Evolutionary conservation across 441 rosid species (phyloP).

Genomic region (Daphne laureola): DNA sequence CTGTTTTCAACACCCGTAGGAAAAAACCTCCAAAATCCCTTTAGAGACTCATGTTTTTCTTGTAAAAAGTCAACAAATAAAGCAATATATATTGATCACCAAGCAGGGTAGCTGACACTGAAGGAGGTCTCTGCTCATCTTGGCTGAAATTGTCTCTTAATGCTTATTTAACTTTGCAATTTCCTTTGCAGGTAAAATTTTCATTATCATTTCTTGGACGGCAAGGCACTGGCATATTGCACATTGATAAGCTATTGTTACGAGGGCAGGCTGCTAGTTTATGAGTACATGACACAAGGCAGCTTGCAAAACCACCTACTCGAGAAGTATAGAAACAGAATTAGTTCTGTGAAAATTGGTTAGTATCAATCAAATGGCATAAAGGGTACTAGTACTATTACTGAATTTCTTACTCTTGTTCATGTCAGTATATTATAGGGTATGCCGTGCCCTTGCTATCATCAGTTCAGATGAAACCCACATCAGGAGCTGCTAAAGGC

Average conservation of each 20-base stretch:
- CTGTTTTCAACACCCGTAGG: neutral
- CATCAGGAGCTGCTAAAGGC: conserved; percentile 74
- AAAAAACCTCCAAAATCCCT: too few relatives aligned
- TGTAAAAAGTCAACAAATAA: too few relatives aligned
- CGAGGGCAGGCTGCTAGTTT: conserved; percentile 64
- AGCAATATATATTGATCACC: neutral
- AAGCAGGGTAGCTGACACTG: conserved; percentile 22
- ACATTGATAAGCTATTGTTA: conserved; percentile 71
- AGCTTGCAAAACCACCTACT: conserved; percentile 76
- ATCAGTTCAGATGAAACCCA: conserved; percentile 74
- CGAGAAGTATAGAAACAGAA: conserved; percentile 35
- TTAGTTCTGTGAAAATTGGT: too few relatives aligned
- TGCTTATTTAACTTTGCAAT: neutral
- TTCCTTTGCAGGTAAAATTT: conserved; percentile 51
- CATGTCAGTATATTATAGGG: conserved; percentile 29
- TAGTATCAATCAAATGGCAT: too few relatives aligned
- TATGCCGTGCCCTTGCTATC: conserved; percentile 50
- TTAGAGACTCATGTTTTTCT: too few relatives aligned
- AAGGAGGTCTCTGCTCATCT: conserved; percentile 35
- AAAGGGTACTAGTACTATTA: too few relatives aligned
- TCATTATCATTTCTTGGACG: conserved; percentile 56
- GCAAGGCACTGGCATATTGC: conserved; percentile 58
- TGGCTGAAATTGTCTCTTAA: neutral
- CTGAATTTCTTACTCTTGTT: too few relatives aligned
- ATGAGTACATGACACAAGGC: conserved; percentile 74